Base-by-base conservation (phyloP, 1,284 basidiomycete genomes). In the Phylloboletellus chloephorus region DNA sequence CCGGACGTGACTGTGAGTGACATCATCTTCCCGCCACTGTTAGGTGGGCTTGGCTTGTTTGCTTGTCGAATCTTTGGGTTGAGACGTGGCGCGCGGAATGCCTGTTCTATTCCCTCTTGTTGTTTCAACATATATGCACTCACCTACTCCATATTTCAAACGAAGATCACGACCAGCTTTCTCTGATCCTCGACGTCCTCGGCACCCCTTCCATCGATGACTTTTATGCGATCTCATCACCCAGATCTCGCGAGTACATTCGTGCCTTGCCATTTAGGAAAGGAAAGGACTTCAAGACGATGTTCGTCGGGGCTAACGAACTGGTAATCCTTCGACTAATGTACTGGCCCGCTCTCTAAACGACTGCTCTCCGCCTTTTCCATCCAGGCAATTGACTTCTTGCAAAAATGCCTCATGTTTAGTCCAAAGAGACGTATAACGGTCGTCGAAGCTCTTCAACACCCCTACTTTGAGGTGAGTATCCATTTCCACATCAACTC, bases 231-330 rank as follows among this genome's bases (percentile, higher is more conserved):
- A 94, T 96, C 60, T 90, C 85, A 24, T 88, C 88, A 8, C 73
- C 78, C 13, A 71, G 89, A 22, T 93, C 89, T 31, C 74, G 91
- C 45, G 92, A 95, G 59, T 96, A 96, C 58, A 88, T 98, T 52
- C 84, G 94, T 3, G 89, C 93, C 0, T 71, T 98, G 21, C 92
- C 92, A 0, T 94, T 96, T 65, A 76, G 91, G 44, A 92, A 88
- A 68, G 86, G 88, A 59, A 83, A 76, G 55, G 79, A 85, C 43
- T 88, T 96, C 52, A 61, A 68, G 29, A 64, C 73, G 33, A 70
- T 95, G 46, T 92, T 91, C 59, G 82, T 86, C 0, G 81, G 79
- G 39, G 88, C 90, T 10, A 92, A 89, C 54, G 87, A 89, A 3
- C 65, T 88, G 54, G 79, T 79, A 43, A 51, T 66, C 57, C 10